Conservation (phyloP, 148 eudicot species). For the Limonium bicolor region DNA sequence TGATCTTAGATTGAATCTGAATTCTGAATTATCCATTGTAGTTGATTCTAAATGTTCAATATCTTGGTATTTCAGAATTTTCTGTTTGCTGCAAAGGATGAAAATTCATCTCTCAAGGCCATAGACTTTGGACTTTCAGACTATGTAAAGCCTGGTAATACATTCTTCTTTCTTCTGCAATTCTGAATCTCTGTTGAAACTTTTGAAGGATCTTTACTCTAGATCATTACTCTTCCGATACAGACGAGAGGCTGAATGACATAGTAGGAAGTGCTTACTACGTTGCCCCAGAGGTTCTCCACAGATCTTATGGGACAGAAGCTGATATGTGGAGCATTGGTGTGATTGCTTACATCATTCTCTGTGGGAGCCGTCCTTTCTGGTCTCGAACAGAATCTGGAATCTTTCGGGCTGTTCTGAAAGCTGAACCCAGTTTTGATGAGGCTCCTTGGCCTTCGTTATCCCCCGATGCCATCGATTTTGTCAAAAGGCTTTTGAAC, state of each 20-base stretch:
- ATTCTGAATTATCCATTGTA: not conserved
- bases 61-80: constrained; percentile 56
- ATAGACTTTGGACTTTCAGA: constrained; percentile 96
- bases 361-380: constrained; percentile 93
- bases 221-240: constrained; percentile 7
- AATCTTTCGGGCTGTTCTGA: constrained; percentile 77
- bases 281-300: constrained; percentile 96
- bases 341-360: constrained; percentile 92
- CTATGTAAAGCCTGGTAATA: constrained; percentile 88
- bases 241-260: constrained; percentile 92
- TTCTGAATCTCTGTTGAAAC: no score
- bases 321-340: constrained; percentile 99
- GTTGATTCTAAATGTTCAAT: not conserved
- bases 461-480: constrained; percentile 77
- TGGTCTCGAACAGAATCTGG: constrained; percentile 97
- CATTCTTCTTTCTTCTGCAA: not conserved
- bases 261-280: constrained; percentile 97
- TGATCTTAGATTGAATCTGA: no score
- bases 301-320: constrained; percentile 91
- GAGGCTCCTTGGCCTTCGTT: constrained; percentile 93
- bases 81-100: constrained; percentile 68
- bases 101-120: constrained; percentile 68
- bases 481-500: constrained; percentile 77
- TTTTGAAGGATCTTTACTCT: constrained; percentile 19
- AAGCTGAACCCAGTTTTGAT: constrained; percentile 83